phyloP scores from a whole-genome alignment of 139 green algal species.

The Diplosphaera chodatii region DNA sequence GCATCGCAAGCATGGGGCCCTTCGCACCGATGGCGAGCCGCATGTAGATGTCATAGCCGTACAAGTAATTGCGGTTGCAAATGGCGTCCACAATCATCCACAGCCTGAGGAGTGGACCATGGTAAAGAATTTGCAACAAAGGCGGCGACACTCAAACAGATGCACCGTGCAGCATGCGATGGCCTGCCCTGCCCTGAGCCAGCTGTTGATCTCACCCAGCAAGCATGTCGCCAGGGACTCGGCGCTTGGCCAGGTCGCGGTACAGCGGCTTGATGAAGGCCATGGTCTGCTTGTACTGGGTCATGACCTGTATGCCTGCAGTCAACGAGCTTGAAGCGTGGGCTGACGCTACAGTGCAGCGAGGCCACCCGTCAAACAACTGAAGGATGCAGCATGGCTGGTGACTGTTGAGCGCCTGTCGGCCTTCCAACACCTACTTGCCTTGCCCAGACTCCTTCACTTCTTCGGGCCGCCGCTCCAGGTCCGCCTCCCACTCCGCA shows the following conservation, averaged over 20 bases:
- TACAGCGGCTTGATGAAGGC: conserved; percentile 85
- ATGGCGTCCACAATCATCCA: conserved; percentile 59
- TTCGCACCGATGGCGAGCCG: conserved; percentile 73
- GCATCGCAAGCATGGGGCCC: background rate
- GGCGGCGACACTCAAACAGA: no score
- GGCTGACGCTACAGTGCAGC: no score
- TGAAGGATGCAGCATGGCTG: no score
- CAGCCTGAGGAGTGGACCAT: no score
- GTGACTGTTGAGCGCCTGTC: no score
- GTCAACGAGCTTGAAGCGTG: no score
- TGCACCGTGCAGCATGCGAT: no score
- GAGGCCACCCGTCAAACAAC: no score
- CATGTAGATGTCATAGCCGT: conserved; percentile 94
- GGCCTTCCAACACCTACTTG: no score
- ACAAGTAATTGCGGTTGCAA: conserved; percentile 86
- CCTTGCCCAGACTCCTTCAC: conserved; percentile 29
- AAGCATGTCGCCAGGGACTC: conserved; percentile 34
- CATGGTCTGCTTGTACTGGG: conserved; percentile 72
- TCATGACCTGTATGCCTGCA: conserved; percentile 52
- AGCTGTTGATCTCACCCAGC: no score
- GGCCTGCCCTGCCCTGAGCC: no score
- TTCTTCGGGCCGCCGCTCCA: conserved; percentile 58
- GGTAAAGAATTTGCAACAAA: no score
- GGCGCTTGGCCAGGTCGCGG: conserved; percentile 49
- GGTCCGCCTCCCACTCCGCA: conserved; percentile 85